Conservation (phyloP, 2,329 filamentous ascomycete species). For the Xylariomycetidae sp. region DNA sequence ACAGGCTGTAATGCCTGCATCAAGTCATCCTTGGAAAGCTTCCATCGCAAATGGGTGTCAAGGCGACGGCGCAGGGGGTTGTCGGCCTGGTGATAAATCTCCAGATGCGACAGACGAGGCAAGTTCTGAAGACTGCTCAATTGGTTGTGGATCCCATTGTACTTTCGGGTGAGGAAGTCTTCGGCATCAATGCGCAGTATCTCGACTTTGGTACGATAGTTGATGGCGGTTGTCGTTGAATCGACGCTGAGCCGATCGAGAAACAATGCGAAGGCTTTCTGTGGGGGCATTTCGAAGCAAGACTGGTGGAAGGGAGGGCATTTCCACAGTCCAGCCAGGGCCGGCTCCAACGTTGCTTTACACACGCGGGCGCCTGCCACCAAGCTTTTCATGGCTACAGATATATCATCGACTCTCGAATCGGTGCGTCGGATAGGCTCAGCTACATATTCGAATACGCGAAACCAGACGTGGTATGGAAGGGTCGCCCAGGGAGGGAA, state of each 20-base stretch:
- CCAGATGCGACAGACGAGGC: conserved; percentile 61
- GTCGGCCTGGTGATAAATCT: conserved; percentile 67
- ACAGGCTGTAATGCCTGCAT: conserved; percentile 56
- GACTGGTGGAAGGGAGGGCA: conserved; percentile 54
- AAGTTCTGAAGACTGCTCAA: conserved; percentile 52
- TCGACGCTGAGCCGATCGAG: conserved; percentile 34
- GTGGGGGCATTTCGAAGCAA: conserved; percentile 33
- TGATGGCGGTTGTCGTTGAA: conserved; percentile 42
- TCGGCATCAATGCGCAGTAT: conserved; percentile 63
- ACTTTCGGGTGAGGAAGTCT: conserved; percentile 21
- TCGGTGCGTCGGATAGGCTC: conserved; percentile 43
- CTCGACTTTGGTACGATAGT: conserved; percentile 67
- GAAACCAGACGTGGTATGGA: conserved; percentile 62
- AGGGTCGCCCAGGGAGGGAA: conserved; percentile 46
- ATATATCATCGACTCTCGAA: conserved; percentile 35
- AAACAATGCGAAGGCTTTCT: conserved; percentile 45
- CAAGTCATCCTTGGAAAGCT: conserved; percentile 52
- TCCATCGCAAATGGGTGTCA: conserved; percentile 57
- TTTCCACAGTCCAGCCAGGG: conserved; percentile 65
- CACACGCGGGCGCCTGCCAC: conserved; percentile 57
- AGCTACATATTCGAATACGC: conserved; percentile 65
- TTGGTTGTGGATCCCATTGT: conserved; percentile 13
- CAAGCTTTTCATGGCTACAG: conserved; percentile 42
- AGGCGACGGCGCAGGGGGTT: conserved; percentile 58
- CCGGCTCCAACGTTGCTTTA: conserved; percentile 62